phyloP scores from a whole-genome alignment of 345 rosid genomes.

The Leavenworthia alabamica region DNA sequence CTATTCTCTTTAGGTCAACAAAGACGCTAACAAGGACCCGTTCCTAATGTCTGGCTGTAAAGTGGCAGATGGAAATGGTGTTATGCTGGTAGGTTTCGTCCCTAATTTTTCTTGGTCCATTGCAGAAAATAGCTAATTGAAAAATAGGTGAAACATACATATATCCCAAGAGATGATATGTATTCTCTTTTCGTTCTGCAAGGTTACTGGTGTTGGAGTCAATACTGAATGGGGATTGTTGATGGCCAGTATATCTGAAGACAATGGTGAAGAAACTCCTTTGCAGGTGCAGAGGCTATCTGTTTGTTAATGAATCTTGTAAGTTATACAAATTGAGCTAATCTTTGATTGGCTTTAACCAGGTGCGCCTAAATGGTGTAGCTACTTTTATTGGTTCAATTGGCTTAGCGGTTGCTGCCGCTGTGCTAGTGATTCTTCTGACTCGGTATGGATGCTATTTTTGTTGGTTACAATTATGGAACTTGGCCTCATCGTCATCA shows the following conservation, averaged over 20 bases:
- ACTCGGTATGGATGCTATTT: conserved; percentile 45
- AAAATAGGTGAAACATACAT: background rate
- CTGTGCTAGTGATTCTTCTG: conserved; percentile 71
- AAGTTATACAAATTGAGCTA: conserved; percentile 3
- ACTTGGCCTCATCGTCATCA: background rate
- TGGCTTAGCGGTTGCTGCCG: conserved; percentile 69
- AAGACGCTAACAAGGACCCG: conserved; percentile 65
- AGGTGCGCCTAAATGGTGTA: conserved; percentile 98
- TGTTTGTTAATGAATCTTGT: background rate
- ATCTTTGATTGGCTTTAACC: conserved; percentile 2
- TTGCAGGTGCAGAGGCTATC: conserved; percentile 70
- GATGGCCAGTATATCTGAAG: conserved; percentile 97
- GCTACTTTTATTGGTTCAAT: conserved; percentile 93
- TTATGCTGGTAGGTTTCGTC: conserved; percentile 60
- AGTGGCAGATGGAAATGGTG: conserved; percentile 94
- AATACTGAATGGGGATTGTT: conserved; percentile 98
- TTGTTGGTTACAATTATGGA: background rate
- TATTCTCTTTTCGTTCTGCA: conserved; percentile 6
- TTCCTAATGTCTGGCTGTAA: conserved; percentile 99
- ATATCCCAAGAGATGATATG: no score
- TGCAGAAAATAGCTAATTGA: no score
- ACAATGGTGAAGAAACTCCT: conserved; percentile 96
- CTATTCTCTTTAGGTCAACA: conserved; percentile 55
- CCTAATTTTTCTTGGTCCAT: background rate
- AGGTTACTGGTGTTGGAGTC: conserved; percentile 93